phyloP scores from a whole-genome alignment of 208 protist species.

The Balamuthia mandrillaris region DNA sequence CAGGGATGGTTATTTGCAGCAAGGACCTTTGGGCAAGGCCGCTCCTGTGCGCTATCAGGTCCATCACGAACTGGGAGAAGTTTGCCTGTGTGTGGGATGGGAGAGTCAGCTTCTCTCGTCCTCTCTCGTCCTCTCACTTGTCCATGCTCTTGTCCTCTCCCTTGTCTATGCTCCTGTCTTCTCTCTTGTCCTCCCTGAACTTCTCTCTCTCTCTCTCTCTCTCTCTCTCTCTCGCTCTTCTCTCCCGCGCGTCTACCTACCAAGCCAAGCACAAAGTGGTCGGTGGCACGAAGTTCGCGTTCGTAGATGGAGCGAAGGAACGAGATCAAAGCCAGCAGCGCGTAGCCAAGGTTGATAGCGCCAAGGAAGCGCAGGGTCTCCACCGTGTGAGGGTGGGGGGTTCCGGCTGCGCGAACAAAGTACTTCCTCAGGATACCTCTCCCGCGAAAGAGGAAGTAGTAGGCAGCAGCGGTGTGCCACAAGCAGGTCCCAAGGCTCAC shows the following conservation, averaged over 20 bases:
- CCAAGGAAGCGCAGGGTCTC: neutral
- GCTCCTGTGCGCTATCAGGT: neutral
- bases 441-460: neutral
- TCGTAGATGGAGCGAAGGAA: neutral
- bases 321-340: neutral
- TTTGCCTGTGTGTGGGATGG: neutral
- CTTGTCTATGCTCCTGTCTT: too few relatives aligned
- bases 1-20: neutral
- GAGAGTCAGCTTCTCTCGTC: too few relatives aligned
- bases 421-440: constrained; percentile 12
- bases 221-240: too few relatives aligned
- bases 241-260: too few relatives aligned
- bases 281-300: neutral
- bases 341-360: neutral
- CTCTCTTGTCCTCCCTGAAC: too few relatives aligned
- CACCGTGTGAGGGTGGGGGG: constrained; percentile 3
- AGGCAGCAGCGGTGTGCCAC: neutral
- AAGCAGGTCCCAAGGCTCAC: too few relatives aligned
- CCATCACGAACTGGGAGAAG: constrained; percentile 20
- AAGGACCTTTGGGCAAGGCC: neutral
- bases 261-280: constrained; percentile 18
- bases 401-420: neutral
- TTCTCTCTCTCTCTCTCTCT: too few relatives aligned
- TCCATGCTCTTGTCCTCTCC: too few relatives aligned
- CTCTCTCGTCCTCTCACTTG: too few relatives aligned